Conservation (phyloP, 2,329 filamentous ascomycete genomes). For the Samsoniella hepiali region DNA sequence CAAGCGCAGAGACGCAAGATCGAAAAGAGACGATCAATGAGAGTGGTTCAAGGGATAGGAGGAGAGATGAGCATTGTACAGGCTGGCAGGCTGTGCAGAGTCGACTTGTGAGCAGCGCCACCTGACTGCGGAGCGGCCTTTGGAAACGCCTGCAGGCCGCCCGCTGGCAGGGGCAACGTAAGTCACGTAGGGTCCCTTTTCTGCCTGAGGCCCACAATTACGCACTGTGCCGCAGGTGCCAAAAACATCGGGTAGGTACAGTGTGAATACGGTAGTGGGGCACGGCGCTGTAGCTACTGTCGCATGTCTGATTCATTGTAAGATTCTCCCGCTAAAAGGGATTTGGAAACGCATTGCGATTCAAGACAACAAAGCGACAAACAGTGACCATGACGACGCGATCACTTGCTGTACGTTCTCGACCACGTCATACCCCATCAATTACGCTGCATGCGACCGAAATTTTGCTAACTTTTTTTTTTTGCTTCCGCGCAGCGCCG, state of each 20-base stretch:
- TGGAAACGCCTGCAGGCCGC: background rate
- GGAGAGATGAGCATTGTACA: conserved; percentile 7
- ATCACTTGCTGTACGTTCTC: conserved; percentile 12
- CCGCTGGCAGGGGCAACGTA: conserved; percentile 2
- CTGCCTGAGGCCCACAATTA: conserved; percentile 10
- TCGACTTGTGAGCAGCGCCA: conserved; percentile 16
- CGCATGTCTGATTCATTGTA: conserved; percentile 14
- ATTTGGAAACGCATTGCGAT: conserved; percentile 7
- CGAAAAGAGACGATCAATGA: conserved; percentile 19
- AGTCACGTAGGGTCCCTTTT: conserved; percentile 7
- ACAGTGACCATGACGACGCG: conserved; percentile 12
- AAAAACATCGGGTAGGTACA: accelerated
- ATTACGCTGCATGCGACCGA: background rate
- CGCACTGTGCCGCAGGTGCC: background rate
- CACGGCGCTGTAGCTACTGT: conserved; percentile 5
- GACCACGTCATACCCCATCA: background rate
- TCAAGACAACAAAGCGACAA: background rate
- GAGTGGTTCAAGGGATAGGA: conserved; percentile 13
- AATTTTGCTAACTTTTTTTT: conserved; percentile 6
- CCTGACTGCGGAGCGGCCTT: conserved; percentile 14
- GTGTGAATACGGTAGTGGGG: background rate
- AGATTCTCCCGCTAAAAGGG: conserved; percentile 2
- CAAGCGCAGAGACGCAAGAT: conserved; percentile 16
- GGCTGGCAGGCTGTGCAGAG: conserved; percentile 8
- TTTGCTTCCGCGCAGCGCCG: conserved; percentile 28